These are phyloP conservation scores for Neofusicoccum cordaticola DNA, from an alignment of 2,329 filamentous ascomycete species.

Conservation along the genomic window DNA sequence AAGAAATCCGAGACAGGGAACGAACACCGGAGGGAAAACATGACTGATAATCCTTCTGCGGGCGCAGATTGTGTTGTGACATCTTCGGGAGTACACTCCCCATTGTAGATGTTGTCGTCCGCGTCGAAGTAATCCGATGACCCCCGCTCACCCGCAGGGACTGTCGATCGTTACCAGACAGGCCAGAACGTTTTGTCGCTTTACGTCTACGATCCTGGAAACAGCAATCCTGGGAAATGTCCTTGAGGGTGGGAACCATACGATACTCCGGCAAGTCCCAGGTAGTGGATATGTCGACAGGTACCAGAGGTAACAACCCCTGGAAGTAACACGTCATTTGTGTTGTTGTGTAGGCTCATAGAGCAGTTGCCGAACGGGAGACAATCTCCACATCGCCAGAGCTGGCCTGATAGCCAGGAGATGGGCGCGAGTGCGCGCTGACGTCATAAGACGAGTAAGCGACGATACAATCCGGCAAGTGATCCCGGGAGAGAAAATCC, in stretches of 20 bases:
- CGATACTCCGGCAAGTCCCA: background rate
- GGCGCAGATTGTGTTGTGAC: conserved; percentile 12
- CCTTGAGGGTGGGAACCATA: background rate
- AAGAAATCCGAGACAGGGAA: conserved; percentile 3
- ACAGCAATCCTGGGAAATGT: background rate
- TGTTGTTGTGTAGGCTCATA: background rate
- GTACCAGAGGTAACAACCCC: background rate
- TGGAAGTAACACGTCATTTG: background rate
- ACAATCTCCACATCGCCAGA: background rate
- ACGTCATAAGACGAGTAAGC: conserved; percentile 17
- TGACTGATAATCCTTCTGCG: conserved; percentile 9
- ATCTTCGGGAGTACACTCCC: background rate
- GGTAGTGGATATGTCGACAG: background rate
- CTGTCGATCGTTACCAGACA: conserved; percentile 13
- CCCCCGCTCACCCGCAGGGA: conserved; percentile 5
- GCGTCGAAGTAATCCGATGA: conserved; percentile 18
- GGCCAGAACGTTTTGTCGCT: conserved; percentile 11
- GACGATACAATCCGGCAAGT: conserved; percentile 15
- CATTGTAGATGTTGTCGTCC: conserved; percentile 13
- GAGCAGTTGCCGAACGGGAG: background rate
- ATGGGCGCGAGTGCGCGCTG: background rate
- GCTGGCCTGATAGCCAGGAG: background rate
- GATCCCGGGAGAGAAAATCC: background rate
- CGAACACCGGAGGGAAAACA: background rate
- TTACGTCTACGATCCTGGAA: conserved; percentile 17